phyloP scores from a whole-genome alignment of 306 rosid species.

The Castanopsis chinensis region DNA sequence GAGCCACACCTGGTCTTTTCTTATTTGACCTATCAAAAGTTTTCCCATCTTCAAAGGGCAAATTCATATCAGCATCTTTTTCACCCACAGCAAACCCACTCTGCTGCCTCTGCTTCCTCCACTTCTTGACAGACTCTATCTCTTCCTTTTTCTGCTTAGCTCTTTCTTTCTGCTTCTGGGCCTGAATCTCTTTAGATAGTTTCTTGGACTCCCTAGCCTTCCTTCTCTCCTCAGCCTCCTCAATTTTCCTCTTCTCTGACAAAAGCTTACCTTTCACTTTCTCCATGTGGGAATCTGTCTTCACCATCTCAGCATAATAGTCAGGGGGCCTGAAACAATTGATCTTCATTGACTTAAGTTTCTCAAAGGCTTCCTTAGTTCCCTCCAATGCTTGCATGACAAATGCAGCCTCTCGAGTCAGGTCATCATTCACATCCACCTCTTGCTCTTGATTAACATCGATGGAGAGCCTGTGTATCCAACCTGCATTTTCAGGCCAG shows the following conservation, averaged over 20 bases:
- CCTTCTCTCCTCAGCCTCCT: constrained; percentile 89
- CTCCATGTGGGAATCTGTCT: constrained; percentile 78
- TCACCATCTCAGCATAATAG: constrained; percentile 92
- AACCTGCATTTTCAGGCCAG: constrained; percentile 73
- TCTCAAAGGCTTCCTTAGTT: constrained; percentile 68
- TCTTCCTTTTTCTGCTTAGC: constrained; percentile 88
- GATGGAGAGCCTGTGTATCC: constrained; percentile 73
- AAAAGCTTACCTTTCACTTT: constrained; percentile 73
- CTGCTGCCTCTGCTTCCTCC: constrained; percentile 96
- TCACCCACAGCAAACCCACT: constrained; percentile 70
- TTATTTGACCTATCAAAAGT: constrained; percentile 61
- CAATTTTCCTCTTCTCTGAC: constrained; percentile 68
- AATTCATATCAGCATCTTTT: constrained; percentile 41
- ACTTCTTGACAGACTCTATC: constrained; percentile 87
- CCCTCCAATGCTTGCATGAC: constrained; percentile 87
- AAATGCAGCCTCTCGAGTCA: constrained; percentile 76
- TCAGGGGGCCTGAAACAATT: constrained; percentile 83
- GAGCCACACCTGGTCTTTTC: constrained; percentile 71
- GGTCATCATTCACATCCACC: constrained; percentile 87
- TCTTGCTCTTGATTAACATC: constrained; percentile 73
- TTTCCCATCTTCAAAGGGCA: constrained; percentile 69
- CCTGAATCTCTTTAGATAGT: constrained; percentile 76
- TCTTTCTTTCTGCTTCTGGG: constrained; percentile 76
- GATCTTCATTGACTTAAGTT: constrained; percentile 63
- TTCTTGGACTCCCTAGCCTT: constrained; percentile 81